Evolutionary conservation across 768 basidiomycete species (phyloP), one percentile per base, ranked within the genome.

Genomic region (Leccinellum albellum): DNA sequence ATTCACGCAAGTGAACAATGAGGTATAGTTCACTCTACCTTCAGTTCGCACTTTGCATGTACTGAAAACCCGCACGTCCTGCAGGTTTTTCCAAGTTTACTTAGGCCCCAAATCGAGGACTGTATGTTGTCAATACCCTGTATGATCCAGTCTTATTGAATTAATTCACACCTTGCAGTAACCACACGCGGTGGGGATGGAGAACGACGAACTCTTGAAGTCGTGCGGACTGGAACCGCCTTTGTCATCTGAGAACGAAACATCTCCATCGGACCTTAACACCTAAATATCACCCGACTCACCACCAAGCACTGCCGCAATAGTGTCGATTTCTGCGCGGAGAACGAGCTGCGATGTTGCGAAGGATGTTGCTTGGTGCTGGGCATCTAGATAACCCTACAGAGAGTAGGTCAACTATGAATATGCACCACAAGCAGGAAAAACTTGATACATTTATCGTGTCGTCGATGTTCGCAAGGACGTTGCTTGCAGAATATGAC

Each of bases 51-150:
- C 70, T 89, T 92, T 48, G 84, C 75, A 68, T 93, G 91, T 7
- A 93, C 91, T 20, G 87, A 86, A 50, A 93, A 71, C 1, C 87
- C 85, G 67, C 92, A 94, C 13, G 77, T 71, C 67, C 79, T 86
- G 75, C 91, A 93, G 6, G 87, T 90, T 74, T 91, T 93, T 32
- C 91, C 91, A 66, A 90, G 88, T 70, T 91, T 92, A 68, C 83
- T 88, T 45, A 93, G 75, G 9, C 91, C 92, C 91, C 91, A 93
- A 29, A 94, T 91, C 8, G 88, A 88, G 10, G 86, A 79, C 90
- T 92, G 56, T 32, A 28, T 28, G 20, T 37, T 23, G 46, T 70
- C 31, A 62, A 47, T 53, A 42, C 31, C 44, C 29, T 17, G 29
- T 14, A 47, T n/a, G 21, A 6, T 37, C 20, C 8, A 32, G 42